Conservation (phyloP, 371 early-diverging fungal species). For the Rhizopus sp. region DNA sequence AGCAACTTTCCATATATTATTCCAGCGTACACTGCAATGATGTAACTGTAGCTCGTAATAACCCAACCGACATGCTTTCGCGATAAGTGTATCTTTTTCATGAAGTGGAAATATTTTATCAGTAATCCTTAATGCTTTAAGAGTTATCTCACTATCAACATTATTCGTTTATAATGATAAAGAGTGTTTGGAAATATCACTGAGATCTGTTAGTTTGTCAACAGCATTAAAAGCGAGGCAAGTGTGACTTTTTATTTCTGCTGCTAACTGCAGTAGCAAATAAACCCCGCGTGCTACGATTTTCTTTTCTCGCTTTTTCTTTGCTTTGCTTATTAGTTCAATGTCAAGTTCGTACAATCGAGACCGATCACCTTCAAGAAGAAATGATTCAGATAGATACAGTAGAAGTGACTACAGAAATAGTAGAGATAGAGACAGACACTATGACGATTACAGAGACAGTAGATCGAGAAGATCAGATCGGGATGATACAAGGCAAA, state of each 20-base stretch:
- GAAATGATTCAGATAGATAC: slow-evolving; percentile 25
- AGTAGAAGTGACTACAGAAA: slow-evolving; percentile 15
- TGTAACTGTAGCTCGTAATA: too few relatives aligned
- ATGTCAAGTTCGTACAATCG: slow-evolving; percentile 25
- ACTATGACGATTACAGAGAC: slow-evolving; percentile 25
- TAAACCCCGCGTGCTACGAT: not conserved
- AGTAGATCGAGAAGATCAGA: slow-evolving; percentile 21
- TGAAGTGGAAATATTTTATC: not conserved
- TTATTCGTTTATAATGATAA: too few relatives aligned
- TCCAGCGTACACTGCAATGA: too few relatives aligned
- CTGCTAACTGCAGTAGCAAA: not conserved
- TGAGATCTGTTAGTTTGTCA: too few relatives aligned
- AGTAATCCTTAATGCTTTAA: too few relatives aligned
- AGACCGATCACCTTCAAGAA: slow-evolving; percentile 26
- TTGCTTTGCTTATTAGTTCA: not conserved
- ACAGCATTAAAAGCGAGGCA: too few relatives aligned
- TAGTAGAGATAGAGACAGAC: slow-evolving; percentile 15
- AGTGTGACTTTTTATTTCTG: too few relatives aligned
- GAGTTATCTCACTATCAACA: too few relatives aligned
- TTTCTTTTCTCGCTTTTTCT: slow-evolving; percentile 2
- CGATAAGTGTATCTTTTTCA: not conserved
- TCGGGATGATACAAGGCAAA: slow-evolving; percentile 10
- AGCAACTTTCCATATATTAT: too few relatives aligned
- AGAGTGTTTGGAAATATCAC: too few relatives aligned
- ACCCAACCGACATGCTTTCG: too few relatives aligned